Conservation (phyloP, 805 yeast genomes). For the Wickerhamiella occidentalis region DNA sequence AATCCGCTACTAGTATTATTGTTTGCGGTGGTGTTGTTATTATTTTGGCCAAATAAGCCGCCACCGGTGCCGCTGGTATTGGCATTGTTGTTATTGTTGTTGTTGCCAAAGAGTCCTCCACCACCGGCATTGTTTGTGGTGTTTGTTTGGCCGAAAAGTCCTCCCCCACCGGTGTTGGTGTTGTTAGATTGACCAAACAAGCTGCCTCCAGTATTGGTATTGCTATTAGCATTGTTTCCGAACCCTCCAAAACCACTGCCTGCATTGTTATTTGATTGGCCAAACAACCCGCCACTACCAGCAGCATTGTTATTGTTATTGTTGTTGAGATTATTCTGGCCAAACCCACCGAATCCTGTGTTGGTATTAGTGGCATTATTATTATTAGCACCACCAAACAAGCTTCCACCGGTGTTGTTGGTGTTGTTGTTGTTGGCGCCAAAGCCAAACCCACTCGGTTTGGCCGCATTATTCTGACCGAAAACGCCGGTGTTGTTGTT, state of each 20-base stretch:
- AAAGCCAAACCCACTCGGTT: slow-evolving; percentile 24
- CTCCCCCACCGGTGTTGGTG: slow-evolving; percentile 15
- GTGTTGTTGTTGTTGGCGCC: slow-evolving; percentile 25
- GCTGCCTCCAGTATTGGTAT: slow-evolving; percentile 13
- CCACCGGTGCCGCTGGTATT: slow-evolving; percentile 3
- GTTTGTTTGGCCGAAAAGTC: slow-evolving; percentile 19
- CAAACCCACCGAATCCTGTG: slow-evolving; percentile 1
- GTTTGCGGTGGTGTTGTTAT: slow-evolving; percentile 11
- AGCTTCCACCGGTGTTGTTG: slow-evolving; percentile 23
- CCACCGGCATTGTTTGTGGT: slow-evolving; percentile 14
- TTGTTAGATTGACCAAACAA: slow-evolving; percentile 24
- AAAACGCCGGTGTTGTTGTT: slow-evolving; percentile 16
- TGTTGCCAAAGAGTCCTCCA: slow-evolving; percentile 1
- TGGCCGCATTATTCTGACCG: neutral
- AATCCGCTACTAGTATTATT: slow-evolving; percentile 3
- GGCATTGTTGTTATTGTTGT: neutral
- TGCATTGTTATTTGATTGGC: slow-evolving; percentile 13
- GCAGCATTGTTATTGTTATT: slow-evolving; percentile 6
- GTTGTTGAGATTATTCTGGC: slow-evolving; percentile 11
- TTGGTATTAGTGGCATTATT: slow-evolving; percentile 18
- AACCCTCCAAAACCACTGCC: slow-evolving; percentile 26
- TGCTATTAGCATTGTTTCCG: slow-evolving; percentile 19
- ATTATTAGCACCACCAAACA: slow-evolving; percentile 15
- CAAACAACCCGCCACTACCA: slow-evolving; percentile 11
- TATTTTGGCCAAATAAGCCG: slow-evolving; percentile 17